Evolutionary conservation across 495 filamentous ascomycete genomes (phyloP), one percentile per base, ranked within the genome.

Genomic region (Aspergillus asperescens): DNA sequence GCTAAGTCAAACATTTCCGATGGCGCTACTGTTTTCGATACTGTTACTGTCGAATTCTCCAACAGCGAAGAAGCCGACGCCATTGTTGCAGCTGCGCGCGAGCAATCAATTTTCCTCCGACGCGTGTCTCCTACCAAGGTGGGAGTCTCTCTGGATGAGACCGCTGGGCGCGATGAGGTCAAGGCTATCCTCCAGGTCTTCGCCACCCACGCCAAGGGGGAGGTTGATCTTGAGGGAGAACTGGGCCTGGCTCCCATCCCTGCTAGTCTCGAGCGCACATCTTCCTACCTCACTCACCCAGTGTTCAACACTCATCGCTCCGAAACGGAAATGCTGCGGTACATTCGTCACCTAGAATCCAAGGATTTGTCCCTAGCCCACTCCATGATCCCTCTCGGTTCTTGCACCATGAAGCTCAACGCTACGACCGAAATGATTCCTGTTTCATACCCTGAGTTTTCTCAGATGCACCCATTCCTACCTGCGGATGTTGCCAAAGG

Each of bases 321-420:
- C 0, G 93, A 98, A 70, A 96, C 93, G 2, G 89, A 96, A 67
- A 80, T 98, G 65, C 79, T 97, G 32, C 86, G 93, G 32, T 98
- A 98, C 73, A 96, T 97, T 49, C 81, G 89, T 57, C 89, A 95
- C 67, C 79, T 98, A 7, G 88, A 96, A 68, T 96, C 90, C 35
- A 96, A 95, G 69, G 93, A 98, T 66, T 75, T 98, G 5, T 97
- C 94, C 15, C 77, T 97, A 32, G 87, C 87, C 6, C 94, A 97
- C 73, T 97, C 94, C 9, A 98, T 98, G 93, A 98, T 98, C 56
- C 91, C 93, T 6, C 81, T 98, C n/a, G 93, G 93, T 23, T 97
- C 94, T 15, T 98, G 93, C 77, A 98, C 93, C 19, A 98, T 98
- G 93, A 98, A 98, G 78, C 84, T 98, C 37, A 98, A 98, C 63